A percentile compares a stretch with the other conserved stretches of the same genome.
These are phyloP conservation scores for Torulaspora pretoriensis DNA, from an alignment of 1,139 yeast genomes.

Conservation along the genomic window DNA sequence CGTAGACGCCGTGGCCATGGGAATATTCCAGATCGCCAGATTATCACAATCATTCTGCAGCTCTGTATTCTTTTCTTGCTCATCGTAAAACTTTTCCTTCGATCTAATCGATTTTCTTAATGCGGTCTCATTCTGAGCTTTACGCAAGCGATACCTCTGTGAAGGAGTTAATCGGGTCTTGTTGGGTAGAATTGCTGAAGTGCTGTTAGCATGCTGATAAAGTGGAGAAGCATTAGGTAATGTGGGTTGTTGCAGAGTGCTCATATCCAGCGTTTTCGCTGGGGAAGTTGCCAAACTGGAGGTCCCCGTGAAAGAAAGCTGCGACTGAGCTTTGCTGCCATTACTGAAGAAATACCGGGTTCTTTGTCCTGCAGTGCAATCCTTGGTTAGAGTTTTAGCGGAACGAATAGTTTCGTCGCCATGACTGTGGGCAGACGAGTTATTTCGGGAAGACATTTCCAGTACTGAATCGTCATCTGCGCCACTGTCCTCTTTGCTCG, in stretches of 20 bases:
- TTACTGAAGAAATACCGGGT: slow-evolving; percentile 20
- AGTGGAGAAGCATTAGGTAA: slow-evolving; percentile 10
- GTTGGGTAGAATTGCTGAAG: slow-evolving; percentile 26
- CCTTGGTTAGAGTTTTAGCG: not conserved
- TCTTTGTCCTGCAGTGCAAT: slow-evolving; percentile 9
- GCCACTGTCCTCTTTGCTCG: slow-evolving; percentile 10
- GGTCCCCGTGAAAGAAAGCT: slow-evolving; percentile 15
- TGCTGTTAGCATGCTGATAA: slow-evolving; percentile 25
- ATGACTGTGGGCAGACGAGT: not conserved
- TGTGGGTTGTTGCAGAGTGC: slow-evolving; percentile 8
- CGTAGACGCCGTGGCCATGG: slow-evolving; percentile 42
- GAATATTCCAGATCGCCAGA: slow-evolving; percentile 45
- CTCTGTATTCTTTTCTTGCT: slow-evolving; percentile 32
- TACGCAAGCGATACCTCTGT: slow-evolving; percentile 39
- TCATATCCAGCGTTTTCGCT: slow-evolving; percentile 9
- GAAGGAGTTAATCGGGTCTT: slow-evolving; percentile 38
- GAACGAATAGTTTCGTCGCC: slow-evolving; percentile 8
- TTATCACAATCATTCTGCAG: slow-evolving; percentile 36
- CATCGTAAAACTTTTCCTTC: slow-evolving; percentile 44
- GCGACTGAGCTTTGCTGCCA: slow-evolving; percentile 17
- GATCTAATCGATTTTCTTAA: slow-evolving; percentile 35
- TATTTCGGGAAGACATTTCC: slow-evolving; percentile 4
- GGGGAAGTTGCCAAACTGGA: slow-evolving; percentile 14
- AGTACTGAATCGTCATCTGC: slow-evolving; percentile 4
- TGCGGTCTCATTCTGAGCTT: slow-evolving; percentile 37